Base-by-base conservation (phyloP, 176 grass and related monocot species). In the Cenchrus fungigraminus region DNA sequence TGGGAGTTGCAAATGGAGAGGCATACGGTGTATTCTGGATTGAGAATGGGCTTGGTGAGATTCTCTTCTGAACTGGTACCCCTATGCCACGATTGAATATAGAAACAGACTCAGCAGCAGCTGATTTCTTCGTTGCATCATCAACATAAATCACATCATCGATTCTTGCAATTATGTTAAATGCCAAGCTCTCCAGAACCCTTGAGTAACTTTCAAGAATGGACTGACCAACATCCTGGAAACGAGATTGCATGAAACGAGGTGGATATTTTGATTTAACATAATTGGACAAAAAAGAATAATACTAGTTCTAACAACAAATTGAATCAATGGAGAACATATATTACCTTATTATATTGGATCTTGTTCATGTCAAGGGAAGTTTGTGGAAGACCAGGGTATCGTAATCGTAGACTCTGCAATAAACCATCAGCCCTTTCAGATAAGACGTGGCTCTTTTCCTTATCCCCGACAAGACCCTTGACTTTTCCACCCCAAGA, bases 141-240 rank as follows among this genome's bases (percentile, higher is more conserved):
- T 97, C 92, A 29, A 97, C 91, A 79, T 91, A 99, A n/a, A 99
- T 90, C 12, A 99, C 76, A 82, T 99, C 97, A 6, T 99, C 97
- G 2, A 99, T 97, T 64, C 97, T 92, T 4, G 97, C 97, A 0
- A 94, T 91, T 66, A 95, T 96, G 75, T 99, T 99, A 68, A 99
- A 99, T 15, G 97, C 93, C 64, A 99, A 82, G 74, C 93, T 96
- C 91, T 99, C 97, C 84, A 99, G 82, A 2, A 99, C 94, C 72
- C 97, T 88, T 0, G 97, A 99, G 85, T 99, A 99, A 84, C 97
- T 99, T 76, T 99, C 97, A 45, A 99, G 92, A 76, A 99, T 99
- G 6, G 97, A 99, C 44, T 99, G 93, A 2, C 97, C 97, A 44
- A 99, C 94, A 86, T 99, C 97, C 97, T 99, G 90, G 11, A 55